These are phyloP conservation scores for Mortierella sp. DNA, from an alignment of 371 early-diverging fungal genomes.

Conservation along the genomic window DNA sequence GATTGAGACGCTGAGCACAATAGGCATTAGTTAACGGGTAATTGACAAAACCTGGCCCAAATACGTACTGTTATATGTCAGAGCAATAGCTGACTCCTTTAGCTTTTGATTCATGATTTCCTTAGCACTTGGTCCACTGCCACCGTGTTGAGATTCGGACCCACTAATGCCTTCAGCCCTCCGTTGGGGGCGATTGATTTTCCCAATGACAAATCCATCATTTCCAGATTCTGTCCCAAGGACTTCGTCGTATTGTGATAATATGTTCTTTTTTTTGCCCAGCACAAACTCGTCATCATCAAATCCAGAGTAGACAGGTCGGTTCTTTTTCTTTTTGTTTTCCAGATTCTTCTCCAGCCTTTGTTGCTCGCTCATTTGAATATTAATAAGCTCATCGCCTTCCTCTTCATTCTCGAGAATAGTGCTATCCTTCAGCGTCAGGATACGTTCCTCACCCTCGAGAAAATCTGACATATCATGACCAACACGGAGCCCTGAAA, in stretches of 20 bases:
- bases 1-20: constrained; percentile 22
- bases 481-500: constrained; percentile 83
- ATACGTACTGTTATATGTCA: constrained; percentile 66
- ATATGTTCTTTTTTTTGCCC: constrained; percentile 67
- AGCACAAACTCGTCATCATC: constrained; percentile 82
- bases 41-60: not conserved
- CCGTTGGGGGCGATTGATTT: constrained; percentile 19
- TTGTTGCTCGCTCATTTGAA: constrained; percentile 79
- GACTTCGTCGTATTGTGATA: constrained; percentile 91
- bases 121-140: constrained; percentile 49
- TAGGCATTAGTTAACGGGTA: too few species aligned
- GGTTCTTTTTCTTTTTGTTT: constrained; percentile 79
- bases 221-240: constrained; percentile 60
- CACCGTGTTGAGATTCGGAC: constrained; percentile 12
- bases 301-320: constrained; percentile 77
- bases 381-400: constrained; percentile 80
- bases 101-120: constrained; percentile 68
- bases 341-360: constrained; percentile 78
- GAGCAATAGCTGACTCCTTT: constrained; percentile 67
- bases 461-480: constrained; percentile 81
- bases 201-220: constrained; percentile 64
- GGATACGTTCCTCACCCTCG: constrained; percentile 82
- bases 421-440: constrained; percentile 88
- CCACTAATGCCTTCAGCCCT: constrained; percentile 12
- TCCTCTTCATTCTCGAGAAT: constrained; percentile 81